Conservation (phyloP, 495 filamentous ascomycete species). For the Penicillium samsonianum region DNA sequence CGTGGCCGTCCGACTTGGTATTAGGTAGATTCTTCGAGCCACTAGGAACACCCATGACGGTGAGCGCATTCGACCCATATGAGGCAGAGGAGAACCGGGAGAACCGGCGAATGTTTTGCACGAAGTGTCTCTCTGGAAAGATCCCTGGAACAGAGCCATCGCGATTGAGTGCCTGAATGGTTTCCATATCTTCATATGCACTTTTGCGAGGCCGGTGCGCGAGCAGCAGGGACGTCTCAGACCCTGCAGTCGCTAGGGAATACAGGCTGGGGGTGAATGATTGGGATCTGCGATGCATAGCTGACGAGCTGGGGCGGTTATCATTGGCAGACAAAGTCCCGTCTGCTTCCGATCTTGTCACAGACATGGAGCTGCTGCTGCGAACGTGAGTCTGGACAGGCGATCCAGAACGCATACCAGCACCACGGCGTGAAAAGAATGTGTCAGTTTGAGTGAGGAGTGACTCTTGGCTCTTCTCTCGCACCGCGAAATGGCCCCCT, state of each 20-base stretch:
- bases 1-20: constrained; percentile 52
- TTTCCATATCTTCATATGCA: constrained; percentile 56
- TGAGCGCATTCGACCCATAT: constrained; percentile 71
- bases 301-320: constrained; percentile 33
- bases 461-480: constrained; percentile 57
- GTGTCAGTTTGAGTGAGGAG: constrained; percentile 61
- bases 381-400: constrained; percentile 50
- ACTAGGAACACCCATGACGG: constrained; percentile 66
- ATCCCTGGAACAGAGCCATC: constrained; percentile 61
- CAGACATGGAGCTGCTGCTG: constrained; percentile 50
- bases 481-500: constrained; percentile 51
- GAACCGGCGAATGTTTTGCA: constrained; percentile 72
- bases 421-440: constrained; percentile 52
- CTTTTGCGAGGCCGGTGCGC: constrained; percentile 54
- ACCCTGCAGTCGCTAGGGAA: constrained; percentile 65
- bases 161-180: constrained; percentile 55
- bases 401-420: constrained; percentile 50
- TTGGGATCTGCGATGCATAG: constrained; percentile 33
- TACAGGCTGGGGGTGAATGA: constrained; percentile 65
- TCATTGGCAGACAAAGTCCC: constrained; percentile 36
- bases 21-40: constrained; percentile 41
- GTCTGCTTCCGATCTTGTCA: constrained; percentile 51
- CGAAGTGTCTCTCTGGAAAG: constrained; percentile 66
- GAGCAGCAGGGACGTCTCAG: constrained; percentile 63
- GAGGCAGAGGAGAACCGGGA: constrained; percentile 77